phyloP scores from a whole-genome alignment of 1,284 basidiomycete genomes.

The Earliella scabrosa region DNA sequence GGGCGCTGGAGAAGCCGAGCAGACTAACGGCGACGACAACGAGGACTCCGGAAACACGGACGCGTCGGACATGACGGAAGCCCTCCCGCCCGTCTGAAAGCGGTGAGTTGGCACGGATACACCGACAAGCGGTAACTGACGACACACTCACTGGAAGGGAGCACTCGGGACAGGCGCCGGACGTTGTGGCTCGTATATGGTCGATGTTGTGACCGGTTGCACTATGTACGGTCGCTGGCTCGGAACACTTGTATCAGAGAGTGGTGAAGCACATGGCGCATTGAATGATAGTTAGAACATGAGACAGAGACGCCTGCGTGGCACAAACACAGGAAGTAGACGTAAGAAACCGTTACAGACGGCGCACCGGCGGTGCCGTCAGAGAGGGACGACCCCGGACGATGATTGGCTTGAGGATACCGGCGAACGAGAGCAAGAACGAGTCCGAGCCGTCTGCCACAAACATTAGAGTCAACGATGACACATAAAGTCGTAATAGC shows the following conservation, averaged over 20 bases:
- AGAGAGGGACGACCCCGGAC: too few species aligned
- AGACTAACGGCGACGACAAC: too few species aligned
- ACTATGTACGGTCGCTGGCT: background rate
- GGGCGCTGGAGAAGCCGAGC: background rate
- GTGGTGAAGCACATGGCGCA: constrained; percentile 4
- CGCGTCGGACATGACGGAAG: too few species aligned
- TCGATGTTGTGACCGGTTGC: background rate
- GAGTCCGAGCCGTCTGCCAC: constrained; percentile 15
- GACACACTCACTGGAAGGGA: too few species aligned
- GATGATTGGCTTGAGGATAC: constrained; percentile 5
- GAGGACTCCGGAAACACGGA: too few species aligned
- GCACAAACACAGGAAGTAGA: constrained; percentile 10
- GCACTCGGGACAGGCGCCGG: too few species aligned
- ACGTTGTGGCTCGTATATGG: background rate
- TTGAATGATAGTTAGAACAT: constrained; percentile 18
- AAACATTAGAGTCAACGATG: constrained; percentile 13
- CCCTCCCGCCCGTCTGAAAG: too few species aligned
- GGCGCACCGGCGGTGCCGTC: background rate
- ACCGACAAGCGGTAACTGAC: too few species aligned
- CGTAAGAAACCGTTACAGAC: constrained; percentile 5
- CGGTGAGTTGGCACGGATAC: too few species aligned
- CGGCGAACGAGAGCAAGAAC: constrained; percentile 7
- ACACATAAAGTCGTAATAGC: constrained; percentile 22
- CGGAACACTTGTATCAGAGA: background rate
- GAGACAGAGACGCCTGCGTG: constrained; percentile 16